These are phyloP conservation scores for Fusarium sulawesiense DNA, from an alignment of 2,329 filamentous ascomycete genomes.

Conservation along the genomic window DNA sequence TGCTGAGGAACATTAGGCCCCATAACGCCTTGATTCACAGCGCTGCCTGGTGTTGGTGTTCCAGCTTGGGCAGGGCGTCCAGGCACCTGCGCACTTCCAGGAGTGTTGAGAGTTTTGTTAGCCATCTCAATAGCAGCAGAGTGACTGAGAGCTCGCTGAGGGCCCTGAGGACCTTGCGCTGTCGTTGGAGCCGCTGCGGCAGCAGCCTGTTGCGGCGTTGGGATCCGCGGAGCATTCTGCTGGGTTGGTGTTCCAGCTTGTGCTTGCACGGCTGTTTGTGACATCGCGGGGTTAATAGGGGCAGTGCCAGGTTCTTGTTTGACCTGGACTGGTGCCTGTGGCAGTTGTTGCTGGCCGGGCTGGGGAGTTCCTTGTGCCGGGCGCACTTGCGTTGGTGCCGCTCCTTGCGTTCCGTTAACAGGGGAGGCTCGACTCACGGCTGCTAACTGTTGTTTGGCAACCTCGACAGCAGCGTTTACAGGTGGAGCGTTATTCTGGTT, in stretches of 20 bases:
- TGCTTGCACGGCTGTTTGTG: conserved; percentile 53
- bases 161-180: conserved; percentile 52
- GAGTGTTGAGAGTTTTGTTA: conserved; percentile 54
- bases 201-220: conserved; percentile 63
- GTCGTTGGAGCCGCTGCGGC: conserved; percentile 54
- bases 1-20: conserved; percentile 48
- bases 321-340: conserved; percentile 40
- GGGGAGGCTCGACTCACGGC: conserved; percentile 47
- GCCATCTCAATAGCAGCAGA: conserved; percentile 62
- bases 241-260: conserved; percentile 62
- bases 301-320: conserved; percentile 54
- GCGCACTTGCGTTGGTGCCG: conserved; percentile 45
- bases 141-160: conserved; percentile 59
- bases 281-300: conserved; percentile 62
- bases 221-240: conserved; percentile 60
- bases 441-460: conserved; percentile 56
- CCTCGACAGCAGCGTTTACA: conserved; percentile 59
- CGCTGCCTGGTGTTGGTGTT: conserved; percentile 47
- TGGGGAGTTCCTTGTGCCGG: conserved; percentile 44
- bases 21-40: conserved; percentile 50
- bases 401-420: conserved; percentile 44
- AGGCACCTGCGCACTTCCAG: conserved; percentile 47
- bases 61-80: conserved; percentile 48
- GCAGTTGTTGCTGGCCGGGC: conserved; percentile 38
- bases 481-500: conserved; percentile 50